These are phyloP conservation scores for Oemleria cerasiformis DNA, from an alignment of 306 rosid genomes.

Conservation along the genomic window DNA sequence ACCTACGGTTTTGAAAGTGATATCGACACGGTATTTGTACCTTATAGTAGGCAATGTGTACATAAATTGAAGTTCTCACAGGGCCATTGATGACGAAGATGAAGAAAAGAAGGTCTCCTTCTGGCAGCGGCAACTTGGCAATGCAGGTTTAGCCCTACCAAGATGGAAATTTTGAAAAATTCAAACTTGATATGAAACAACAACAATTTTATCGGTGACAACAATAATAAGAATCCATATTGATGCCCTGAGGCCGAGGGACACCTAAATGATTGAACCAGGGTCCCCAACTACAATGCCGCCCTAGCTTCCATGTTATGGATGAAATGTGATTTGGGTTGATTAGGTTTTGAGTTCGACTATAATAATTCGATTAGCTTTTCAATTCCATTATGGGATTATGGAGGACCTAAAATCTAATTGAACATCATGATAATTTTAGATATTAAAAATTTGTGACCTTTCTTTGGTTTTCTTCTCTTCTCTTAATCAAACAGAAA, in stretches of 20 bases:
- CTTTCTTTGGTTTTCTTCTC: too few species aligned
- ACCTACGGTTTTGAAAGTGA: background rate
- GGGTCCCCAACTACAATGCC: background rate
- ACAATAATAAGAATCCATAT: background rate
- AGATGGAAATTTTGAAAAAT: constrained; percentile 6
- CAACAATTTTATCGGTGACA: constrained; percentile 8
- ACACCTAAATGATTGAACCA: background rate
- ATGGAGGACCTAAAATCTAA: too few species aligned
- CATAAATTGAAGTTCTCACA: background rate
- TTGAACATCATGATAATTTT: too few species aligned
- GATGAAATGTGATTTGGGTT: too few species aligned
- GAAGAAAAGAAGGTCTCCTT: constrained; percentile 1
- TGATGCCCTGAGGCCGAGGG: background rate
- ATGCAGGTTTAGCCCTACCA: constrained; percentile 1
- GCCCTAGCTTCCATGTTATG: background rate
- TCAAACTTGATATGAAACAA: background rate
- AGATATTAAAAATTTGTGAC: too few species aligned
- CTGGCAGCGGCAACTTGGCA: constrained; percentile 4
- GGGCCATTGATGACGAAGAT: background rate
- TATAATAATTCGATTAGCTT: too few species aligned
- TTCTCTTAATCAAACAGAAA: too few species aligned
- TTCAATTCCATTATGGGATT: too few species aligned
- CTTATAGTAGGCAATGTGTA: too few species aligned
- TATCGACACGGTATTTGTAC: too few species aligned
- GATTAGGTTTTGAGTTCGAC: too few species aligned